phyloP scores from a whole-genome alignment of 148 eudicot genomes.

The Rhododendron henanense region DNA sequence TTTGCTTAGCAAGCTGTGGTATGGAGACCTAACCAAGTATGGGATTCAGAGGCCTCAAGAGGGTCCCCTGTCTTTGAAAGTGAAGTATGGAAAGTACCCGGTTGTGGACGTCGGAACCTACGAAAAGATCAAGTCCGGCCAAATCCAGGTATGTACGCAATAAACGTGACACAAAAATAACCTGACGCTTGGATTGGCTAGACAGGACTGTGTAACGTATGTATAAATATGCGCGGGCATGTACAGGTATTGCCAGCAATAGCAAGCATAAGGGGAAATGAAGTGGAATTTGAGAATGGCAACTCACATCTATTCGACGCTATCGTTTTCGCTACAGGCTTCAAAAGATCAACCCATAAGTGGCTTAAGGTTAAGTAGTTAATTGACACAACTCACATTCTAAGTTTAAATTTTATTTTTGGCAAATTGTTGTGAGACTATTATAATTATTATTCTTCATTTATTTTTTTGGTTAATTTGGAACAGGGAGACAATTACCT shows the following conservation, averaged over 20 bases:
- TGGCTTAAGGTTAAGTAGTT: slow-evolving; percentile 56
- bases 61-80: slow-evolving; percentile 59
- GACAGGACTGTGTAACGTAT: too few relatives aligned
- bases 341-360: slow-evolving; percentile 40
- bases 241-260: slow-evolving; percentile 63
- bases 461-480: neutral
- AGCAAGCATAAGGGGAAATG: slow-evolving; percentile 36
- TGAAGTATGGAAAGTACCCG: slow-evolving; percentile 65
- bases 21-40: slow-evolving; percentile 57
- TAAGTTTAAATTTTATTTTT: too few relatives aligned
- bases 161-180: neutral
- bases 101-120: slow-evolving; percentile 60
- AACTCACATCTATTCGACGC: slow-evolving; percentile 49
- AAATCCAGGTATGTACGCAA: slow-evolving; percentile 47
- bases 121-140: slow-evolving; percentile 47
- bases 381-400: neutral
- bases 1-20: slow-evolving; percentile 48
- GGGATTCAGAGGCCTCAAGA: slow-evolving; percentile 59
- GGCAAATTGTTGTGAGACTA: neutral
- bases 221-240: too few relatives aligned
- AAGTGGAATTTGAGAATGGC: slow-evolving; percentile 46
- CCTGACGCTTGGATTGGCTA: too few relatives aligned
- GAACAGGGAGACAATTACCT: slow-evolving; percentile 56
- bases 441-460: neutral
- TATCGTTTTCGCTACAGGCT: slow-evolving; percentile 74